Base-by-base conservation (phyloP, 345 rosid species). In the Anastatica hierochuntica region DNA sequence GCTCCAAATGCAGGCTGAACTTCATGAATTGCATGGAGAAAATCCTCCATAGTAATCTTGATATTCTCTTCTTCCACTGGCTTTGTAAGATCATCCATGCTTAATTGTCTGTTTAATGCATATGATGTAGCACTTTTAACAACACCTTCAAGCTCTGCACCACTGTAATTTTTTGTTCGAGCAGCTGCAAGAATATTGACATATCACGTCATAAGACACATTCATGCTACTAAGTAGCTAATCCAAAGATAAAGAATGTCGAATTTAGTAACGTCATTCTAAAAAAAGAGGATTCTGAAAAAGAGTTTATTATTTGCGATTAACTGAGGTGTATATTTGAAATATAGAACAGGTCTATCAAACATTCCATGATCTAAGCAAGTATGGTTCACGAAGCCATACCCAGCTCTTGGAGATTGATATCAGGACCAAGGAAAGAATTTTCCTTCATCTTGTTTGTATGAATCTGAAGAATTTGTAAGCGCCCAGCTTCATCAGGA, bases 91-190 rank as follows among this genome's bases (percentile, higher is more conserved):
- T 94, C 97, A 52, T 94, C 96, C 69, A 88, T 79, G 73, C 92
- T 85, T 60, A 85, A 49, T 69, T 88, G 99, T 72, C 99, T 83
- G 72, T 94, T 88, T 65, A 88, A 44, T 12, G 99, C 99, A 83
- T 53, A 94, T 20, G 99, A 94, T 44, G 90, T 95, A 1, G 97
- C 99, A 77, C 99, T 88, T 79, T 88, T 94, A 14, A 85, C 99
- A 71, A 82, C 95, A 64, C 96, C 99, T 77, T 94, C 99, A 64
- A 94, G 92, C 72, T 94, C 99, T 5, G 99, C 99, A 40, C 99
- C 99, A 71, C 99, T 88, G 53, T 76, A 94, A 64, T 94, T 94
- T 70, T 94, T 94, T 13, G 97, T 83, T 50, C 95, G 87, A 71
- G 97, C 96, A 75, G 99, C 97, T 94, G 87, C 58, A 56, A 30